phyloP scores from a whole-genome alignment of 148 eudicot genomes.

The Spergularia bocconei region DNA sequence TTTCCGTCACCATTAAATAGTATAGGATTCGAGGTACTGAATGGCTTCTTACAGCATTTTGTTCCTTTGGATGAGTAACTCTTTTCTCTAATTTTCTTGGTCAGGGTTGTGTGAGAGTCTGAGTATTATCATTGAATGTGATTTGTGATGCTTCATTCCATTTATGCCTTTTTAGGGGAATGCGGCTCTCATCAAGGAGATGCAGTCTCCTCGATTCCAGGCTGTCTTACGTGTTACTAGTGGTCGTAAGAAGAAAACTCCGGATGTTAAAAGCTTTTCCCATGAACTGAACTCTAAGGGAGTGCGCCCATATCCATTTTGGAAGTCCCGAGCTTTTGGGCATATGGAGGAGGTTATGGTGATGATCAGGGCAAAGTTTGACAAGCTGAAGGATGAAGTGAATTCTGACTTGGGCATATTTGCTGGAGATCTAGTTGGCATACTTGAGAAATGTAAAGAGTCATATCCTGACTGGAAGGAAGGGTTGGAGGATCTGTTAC shows the following conservation, averaged over 20 bases:
- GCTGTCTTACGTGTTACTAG: conserved; percentile 85
- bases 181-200: conserved; percentile 81
- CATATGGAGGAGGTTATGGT: conserved; percentile 83
- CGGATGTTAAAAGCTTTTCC: conserved; percentile 93
- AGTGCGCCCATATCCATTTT: conserved; percentile 84
- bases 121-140: not conserved
- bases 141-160: conserved; percentile 15
- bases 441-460: conserved; percentile 57
- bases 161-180: conserved; percentile 50
- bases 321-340: conserved; percentile 85
- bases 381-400: conserved; percentile 89
- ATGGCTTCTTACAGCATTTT: conserved; percentile 7
- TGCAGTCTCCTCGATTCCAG: conserved; percentile 94
- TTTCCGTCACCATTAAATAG: conserved; percentile 36
- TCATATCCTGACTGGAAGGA: conserved; percentile 68
- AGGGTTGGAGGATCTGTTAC: conserved; percentile 73
- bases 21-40: conserved; percentile 58
- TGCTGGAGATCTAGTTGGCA: conserved; percentile 85
- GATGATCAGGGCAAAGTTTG: conserved; percentile 85
- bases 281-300: conserved; percentile 99
- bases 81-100: not conserved
- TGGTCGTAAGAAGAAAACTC: conserved; percentile 72
- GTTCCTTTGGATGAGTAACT: conserved; percentile 12
- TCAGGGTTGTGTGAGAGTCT: not conserved
- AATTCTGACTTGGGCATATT: conserved; percentile 80